Evolutionary conservation across 257 asterid species (phyloP).

Genomic region (Penstemon eatonii): DNA sequence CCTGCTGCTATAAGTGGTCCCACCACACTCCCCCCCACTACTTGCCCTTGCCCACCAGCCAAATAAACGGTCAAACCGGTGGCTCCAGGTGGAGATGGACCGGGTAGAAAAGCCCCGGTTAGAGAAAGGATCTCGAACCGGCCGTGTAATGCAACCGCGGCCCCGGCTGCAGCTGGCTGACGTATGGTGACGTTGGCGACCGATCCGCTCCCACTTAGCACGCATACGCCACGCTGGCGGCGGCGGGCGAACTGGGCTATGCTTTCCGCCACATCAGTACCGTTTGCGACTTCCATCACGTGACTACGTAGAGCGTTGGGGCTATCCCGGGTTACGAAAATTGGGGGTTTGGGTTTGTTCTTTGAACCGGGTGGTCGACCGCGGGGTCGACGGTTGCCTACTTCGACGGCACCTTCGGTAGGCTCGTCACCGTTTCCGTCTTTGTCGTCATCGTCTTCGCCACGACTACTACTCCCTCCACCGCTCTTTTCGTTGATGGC

Average conservation of each 20-base stretch:
- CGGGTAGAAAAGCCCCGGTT: conserved; percentile 45
- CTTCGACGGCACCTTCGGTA: conserved; percentile 45
- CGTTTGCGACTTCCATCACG: conserved; percentile 42
- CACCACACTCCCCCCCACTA: conserved; percentile 46
- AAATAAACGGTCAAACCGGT: conserved; percentile 43
- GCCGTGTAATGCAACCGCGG: conserved; percentile 43
- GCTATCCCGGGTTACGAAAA: conserved; percentile 51
- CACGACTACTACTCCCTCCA: conserved; percentile 38
- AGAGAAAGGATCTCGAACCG: conserved; percentile 43
- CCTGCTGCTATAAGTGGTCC: conserved; percentile 46
- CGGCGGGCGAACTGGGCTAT: conserved; percentile 47
- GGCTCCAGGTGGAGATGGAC: conserved; percentile 43
- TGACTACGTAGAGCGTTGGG: conserved; percentile 49
- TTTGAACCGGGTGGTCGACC: conserved; percentile 51
- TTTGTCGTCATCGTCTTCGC: conserved; percentile 34
- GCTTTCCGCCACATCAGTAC: conserved; percentile 50
- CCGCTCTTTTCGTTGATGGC: conserved; percentile 36
- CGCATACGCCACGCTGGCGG: conserved; percentile 49
- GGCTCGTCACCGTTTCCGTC: conserved; percentile 36
- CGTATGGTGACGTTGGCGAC: conserved; percentile 45
- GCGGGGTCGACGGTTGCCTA: conserved; percentile 41
- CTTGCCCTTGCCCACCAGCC: conserved; percentile 44
- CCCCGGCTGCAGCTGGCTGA: conserved; percentile 40
- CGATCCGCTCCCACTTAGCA: conserved; percentile 43
- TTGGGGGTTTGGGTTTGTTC: conserved; percentile 49